A percentile compares a stretch with the other conserved stretches of the same genome.
These are phyloP conservation scores for Yarrowia osloensis DNA, from an alignment of 805 yeast genomes.

Conservation along the genomic window DNA sequence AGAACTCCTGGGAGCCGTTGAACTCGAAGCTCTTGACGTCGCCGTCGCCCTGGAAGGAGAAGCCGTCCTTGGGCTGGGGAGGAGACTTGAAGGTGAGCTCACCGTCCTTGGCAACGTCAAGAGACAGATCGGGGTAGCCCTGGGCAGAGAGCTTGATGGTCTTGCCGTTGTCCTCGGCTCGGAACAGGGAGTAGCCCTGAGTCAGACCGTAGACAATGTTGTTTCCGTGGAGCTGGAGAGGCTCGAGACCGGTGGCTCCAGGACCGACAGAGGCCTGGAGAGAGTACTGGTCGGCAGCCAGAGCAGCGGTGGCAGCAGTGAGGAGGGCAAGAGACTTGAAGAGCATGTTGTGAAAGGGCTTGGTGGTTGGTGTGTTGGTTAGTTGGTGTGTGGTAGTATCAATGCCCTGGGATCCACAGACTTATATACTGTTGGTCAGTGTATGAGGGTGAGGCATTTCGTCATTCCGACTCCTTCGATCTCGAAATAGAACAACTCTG, in stretches of 20 bases:
- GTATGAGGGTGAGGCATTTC: no score
- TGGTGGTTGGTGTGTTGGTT: no score
- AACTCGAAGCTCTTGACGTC: neutral
- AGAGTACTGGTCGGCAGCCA: neutral
- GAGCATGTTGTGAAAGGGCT: no score
- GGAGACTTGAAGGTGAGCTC: neutral
- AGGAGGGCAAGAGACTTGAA: slow-evolving; percentile 4
- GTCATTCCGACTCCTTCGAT: no score
- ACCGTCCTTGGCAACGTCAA: neutral
- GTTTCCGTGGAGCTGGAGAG: neutral
- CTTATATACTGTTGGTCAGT: no score
- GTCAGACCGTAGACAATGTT: slow-evolving; percentile 7
- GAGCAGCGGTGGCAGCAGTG: slow-evolving; percentile 1
- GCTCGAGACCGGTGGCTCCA: neutral
- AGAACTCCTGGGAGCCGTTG: slow-evolving; percentile 4
- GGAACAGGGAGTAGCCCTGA: no score
- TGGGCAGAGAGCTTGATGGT: neutral
- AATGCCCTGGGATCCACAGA: no score
- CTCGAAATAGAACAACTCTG: no score
- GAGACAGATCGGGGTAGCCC: neutral
- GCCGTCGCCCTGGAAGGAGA: neutral
- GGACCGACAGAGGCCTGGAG: slow-evolving; percentile 4
- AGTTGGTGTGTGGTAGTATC: no score
- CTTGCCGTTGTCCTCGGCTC: neutral
- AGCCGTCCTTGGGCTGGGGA: neutral